Evolutionary conservation across 1,139 yeast genomes (phyloP), one percentile per base, ranked within the genome.

Genomic region (Nakaseomyces delphensis): DNA sequence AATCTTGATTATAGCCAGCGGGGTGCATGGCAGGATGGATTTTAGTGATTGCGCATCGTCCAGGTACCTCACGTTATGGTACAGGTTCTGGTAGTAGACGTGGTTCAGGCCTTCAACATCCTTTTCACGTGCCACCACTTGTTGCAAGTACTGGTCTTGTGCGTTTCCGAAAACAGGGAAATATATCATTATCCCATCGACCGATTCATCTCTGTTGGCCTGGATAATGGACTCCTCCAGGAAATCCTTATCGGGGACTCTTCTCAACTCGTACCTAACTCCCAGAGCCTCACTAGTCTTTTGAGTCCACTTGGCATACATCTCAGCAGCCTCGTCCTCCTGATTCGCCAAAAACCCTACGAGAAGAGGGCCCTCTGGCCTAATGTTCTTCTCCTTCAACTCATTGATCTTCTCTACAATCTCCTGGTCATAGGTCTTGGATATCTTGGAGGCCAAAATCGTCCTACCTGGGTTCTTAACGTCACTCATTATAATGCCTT

Each of bases 71-170:
- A 84, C 74, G 61, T 91, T 91, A 64, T 89, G 97, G 64, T 91
- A 91, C 76, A 91, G 76, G 67, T 91, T 91, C 62, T 86, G 94
- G 63, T 91, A 82, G 66, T 87, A 91, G 56, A 83, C 68, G 65
- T 86, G 91, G 59, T 91, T 86, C 55, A 91, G 70, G 1, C 98
- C 98, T 65, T 91, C 98, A 19, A 93, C 97, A 56, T 91, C 98
- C 63, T 91, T 91, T 49, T 85, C 89, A 25, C 82, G 54, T 4
- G 65, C 69, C 10, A 91, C 87, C 48, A 87, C 82, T 65, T 91
- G 97, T 65, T 91, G 97, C 45, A 91, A 66, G 62, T 93, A 91
- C 63, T 84, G 95, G 62, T 91, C 98, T 65, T 91, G 98, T 48
- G 84, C 76, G 59, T 85, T 86, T 2, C 96, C 96, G 65, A 86